A percentile compares a stretch with the other conserved stretches of the same genome.
phyloP scores from a whole-genome alignment of 2,329 filamentous ascomycete genomes.

The Aspergillus candidus region DNA sequence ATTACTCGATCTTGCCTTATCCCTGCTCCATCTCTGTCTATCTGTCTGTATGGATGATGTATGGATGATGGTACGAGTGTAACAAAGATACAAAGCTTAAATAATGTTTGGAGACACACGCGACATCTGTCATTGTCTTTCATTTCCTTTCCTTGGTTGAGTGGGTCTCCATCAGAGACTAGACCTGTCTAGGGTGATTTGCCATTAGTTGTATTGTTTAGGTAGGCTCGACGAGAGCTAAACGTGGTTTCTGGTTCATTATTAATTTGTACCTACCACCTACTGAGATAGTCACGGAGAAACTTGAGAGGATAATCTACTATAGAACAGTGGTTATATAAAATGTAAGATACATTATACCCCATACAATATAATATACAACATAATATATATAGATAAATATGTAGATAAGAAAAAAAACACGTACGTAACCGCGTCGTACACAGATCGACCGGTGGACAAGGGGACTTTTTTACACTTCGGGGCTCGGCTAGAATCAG shows the following conservation, averaged over 20 bases:
- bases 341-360: not conserved
- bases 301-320: too few species aligned
- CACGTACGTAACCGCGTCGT: conserved; percentile 10
- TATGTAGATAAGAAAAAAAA: conserved; percentile 5
- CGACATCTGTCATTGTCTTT: too few species aligned
- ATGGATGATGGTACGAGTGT: too few species aligned
- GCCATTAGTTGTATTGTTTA: conserved; percentile 11
- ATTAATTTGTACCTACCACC: conserved; percentile 10
- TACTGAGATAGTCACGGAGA: conserved; percentile 3
- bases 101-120: too few species aligned
- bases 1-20: too few species aligned
- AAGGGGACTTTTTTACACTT: conserved; percentile 9
- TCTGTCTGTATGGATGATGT: too few species aligned
- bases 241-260: not conserved
- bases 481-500: conserved; percentile 17
- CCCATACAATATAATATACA: not conserved
- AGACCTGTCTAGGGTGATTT: conserved; percentile 7
- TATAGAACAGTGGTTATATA: not conserved
- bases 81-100: too few species aligned
- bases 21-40: too few species aligned
- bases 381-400: conserved; percentile 4
- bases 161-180: not conserved
- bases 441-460: conserved; percentile 11
- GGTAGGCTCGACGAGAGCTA: conserved; percentile 17
- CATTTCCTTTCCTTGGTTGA: too few species aligned